Base-by-base conservation (phyloP, 2,329 filamentous ascomycete species). In the Fusarium praegraminearum region DNA sequence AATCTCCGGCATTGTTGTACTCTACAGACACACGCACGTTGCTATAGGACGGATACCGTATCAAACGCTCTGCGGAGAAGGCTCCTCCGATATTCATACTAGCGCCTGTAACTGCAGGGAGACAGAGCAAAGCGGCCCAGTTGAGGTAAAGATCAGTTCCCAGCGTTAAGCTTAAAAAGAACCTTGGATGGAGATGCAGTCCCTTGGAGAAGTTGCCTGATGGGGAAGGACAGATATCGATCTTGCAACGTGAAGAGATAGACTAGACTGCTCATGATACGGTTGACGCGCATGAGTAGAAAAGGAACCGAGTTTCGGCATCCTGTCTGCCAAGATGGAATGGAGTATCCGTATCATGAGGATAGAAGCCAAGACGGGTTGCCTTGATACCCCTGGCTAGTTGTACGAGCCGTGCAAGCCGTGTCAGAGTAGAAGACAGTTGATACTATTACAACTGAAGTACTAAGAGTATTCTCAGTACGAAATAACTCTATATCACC, bases 131-230 rank as follows among this genome's bases (percentile, higher is more conserved):
- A 52, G 24, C 49, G 24, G 49, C 24, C 49, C 33, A 52, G 38
- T 40, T 28, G 49, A 52, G 49, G 18, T 10, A 40, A 40, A 40
- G 49, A 52, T 41, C 49, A 52, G 33, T 40, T 18, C 10, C 20
- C 20, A 8, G 15, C 12, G 49, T 52, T 52, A 52, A 52, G 49
- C 49, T 52, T 52, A 52, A 52, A 52, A 52, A 52, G 49, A 52
- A 52, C 49, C 49, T 52, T 52, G 20, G 36, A 40, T 40, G 4
- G 35, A 24, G 49, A 52, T 52, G 49, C 49, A 41, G 49, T 13
- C 20, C 40, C 16, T 46, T 46, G 44, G 44, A 46, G 28, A 46
- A 20, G 3, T 13, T 52, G 28, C 49, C 49, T 52, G 49, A 52
- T 20, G 49, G 30, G 49, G 49, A 52, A 52, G 49, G 33, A 40